phyloP scores from a whole-genome alignment of 208 protist genomes.

The Vickermania ingenoplastis region DNA sequence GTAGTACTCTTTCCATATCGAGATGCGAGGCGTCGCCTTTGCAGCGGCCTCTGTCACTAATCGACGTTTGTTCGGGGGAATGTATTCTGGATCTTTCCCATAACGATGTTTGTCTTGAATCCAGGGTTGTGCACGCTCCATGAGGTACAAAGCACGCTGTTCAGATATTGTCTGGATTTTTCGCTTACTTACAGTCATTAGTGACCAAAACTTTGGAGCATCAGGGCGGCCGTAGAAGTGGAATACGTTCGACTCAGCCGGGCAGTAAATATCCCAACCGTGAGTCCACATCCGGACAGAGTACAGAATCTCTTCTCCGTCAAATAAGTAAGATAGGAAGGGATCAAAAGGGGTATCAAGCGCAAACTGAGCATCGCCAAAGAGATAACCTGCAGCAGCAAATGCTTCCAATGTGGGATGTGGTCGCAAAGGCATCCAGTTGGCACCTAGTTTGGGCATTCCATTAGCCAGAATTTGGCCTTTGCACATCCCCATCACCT shows the following conservation, averaged over 20 bases:
- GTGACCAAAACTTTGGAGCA: conserved; percentile 36
- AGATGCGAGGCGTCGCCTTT: conserved; percentile 14
- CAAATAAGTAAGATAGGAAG: conserved; percentile 88
- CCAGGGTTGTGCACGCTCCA: conserved; percentile 38
- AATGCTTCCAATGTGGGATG: conserved; percentile 40
- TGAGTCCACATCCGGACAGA: conserved; percentile 75
- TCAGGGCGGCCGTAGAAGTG: conserved; percentile 66
- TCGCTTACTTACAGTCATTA: conserved; percentile 10
- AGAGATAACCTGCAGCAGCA: conserved; percentile 66
- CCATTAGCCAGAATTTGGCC: conserved; percentile 41
- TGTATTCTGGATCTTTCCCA: conserved; percentile 2
- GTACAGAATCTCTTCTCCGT: conserved; percentile 89
- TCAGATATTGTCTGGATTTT: conserved; percentile 8
- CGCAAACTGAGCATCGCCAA: conserved; percentile 61
- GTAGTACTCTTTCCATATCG: conserved; percentile 31
- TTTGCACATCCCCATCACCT: conserved; percentile 65
- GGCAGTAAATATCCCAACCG: conserved; percentile 84
- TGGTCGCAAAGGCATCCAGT: conserved; percentile 18
- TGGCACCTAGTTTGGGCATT: conserved; percentile 54
- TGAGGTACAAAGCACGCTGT: conserved; percentile 39
- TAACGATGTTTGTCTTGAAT: conserved; percentile 10
- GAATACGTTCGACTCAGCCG: conserved; percentile 51
- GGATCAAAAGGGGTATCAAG: conserved; percentile 89
- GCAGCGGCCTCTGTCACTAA: neutral
- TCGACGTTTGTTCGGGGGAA: conserved; percentile 15